phyloP scores from a whole-genome alignment of 1,284 basidiomycete species.

The Earliella scabrosa region DNA sequence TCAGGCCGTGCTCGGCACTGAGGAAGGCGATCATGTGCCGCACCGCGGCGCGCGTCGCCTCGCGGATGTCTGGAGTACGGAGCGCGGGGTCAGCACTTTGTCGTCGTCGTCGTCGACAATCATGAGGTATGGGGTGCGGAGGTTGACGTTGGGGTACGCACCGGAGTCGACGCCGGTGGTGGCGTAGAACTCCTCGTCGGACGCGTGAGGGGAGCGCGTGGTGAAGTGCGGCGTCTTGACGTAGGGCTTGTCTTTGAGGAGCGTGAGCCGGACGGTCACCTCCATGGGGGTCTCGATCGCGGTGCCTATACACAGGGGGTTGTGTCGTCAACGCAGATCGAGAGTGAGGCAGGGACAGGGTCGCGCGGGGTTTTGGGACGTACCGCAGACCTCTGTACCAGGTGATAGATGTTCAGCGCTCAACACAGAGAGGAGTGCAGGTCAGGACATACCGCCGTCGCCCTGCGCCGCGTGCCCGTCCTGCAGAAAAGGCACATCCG shows the following conservation, averaged over 20 bases:
- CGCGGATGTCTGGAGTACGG: conserved; percentile 57
- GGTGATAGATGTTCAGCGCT: too few relatives aligned
- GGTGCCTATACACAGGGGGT: conserved; percentile 43
- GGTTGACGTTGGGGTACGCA: conserved; percentile 20
- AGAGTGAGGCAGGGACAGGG: too few relatives aligned
- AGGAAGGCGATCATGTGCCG: conserved; percentile 61
- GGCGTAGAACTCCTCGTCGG: conserved; percentile 52
- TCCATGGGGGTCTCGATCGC: conserved; percentile 68
- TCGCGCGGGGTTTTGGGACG: too few relatives aligned
- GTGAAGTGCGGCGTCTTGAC: conserved; percentile 62
- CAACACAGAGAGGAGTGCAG: too few relatives aligned
- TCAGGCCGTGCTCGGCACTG: conserved; percentile 44
- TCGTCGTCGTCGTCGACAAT: not conserved
- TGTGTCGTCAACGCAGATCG: too few relatives aligned
- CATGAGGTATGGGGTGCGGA: too few relatives aligned
- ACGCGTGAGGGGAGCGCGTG: conserved; percentile 30
- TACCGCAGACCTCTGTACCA: conserved; percentile 57
- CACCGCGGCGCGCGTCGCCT: conserved; percentile 57
- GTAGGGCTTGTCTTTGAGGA: conserved; percentile 58
- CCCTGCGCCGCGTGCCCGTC: conserved; percentile 71
- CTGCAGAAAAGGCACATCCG: too few relatives aligned
- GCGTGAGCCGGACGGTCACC: conserved; percentile 56
- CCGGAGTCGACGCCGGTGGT: conserved; percentile 59
- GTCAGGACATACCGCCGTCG: conserved; percentile 54
- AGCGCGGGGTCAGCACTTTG: not conserved